A percentile compares a stretch with the other conserved stretches of the same genome.
These are phyloP conservation scores for Phlegmacium glaucopus DNA, from an alignment of 768 basidiomycete genomes.

Conservation along the genomic window DNA sequence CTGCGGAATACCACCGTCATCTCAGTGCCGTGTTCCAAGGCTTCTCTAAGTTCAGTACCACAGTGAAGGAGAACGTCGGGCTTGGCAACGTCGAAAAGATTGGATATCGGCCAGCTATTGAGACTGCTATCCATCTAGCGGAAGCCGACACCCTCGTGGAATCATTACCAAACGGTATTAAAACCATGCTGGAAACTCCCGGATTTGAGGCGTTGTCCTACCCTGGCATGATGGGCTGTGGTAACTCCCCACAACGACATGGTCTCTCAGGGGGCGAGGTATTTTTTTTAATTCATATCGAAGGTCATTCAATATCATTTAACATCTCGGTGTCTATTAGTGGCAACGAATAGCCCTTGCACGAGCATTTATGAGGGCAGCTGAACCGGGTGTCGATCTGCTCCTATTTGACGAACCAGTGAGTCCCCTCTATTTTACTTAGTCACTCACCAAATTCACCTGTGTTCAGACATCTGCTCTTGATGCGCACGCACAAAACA, in stretches of 20 bases:
- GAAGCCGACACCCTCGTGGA: conserved; percentile 67
- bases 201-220: conserved; percentile 54
- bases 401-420: conserved; percentile 86
- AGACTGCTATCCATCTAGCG: conserved; percentile 65
- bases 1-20: conserved; percentile 70
- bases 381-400: conserved; percentile 70
- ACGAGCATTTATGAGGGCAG: conserved; percentile 83
- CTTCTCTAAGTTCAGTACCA: conserved; percentile 76
- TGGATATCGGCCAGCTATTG: conserved; percentile 50
- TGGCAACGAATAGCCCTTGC: conserved; percentile 89
- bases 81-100: conserved; percentile 70
- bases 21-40: conserved; percentile 83
- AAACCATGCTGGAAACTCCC: conserved; percentile 66
- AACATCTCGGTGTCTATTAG: conserved; percentile 31
- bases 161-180: conserved; percentile 66
- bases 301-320: neutral
- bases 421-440: conserved; percentile 23
- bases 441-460: conserved; percentile 4
- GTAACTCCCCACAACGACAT: conserved; percentile 42
- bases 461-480: conserved; percentile 66
- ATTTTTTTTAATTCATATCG: conserved; percentile 19
- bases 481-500: conserved; percentile 76
- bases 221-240: conserved; percentile 31
- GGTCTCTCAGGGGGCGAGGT: conserved; percentile 87
- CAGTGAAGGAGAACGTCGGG: conserved; percentile 84